Base-by-base conservation (phyloP, 2,329 filamentous ascomycete genomes). In the Colletotrichum gloeosporioides region DNA sequence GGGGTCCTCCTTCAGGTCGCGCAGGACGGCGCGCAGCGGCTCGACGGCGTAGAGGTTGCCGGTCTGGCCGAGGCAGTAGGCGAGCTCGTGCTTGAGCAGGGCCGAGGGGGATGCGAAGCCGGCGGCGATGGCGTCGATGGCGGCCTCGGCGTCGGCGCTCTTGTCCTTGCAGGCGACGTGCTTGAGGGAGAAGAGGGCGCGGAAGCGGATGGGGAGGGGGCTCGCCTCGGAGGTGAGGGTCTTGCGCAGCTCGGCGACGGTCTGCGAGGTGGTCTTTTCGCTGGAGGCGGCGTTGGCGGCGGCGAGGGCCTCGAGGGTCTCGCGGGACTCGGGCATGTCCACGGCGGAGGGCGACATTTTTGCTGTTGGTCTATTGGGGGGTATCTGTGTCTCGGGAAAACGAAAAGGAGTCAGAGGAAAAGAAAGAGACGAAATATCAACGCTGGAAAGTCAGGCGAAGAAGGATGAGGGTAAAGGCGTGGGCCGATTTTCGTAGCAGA, bases 141-240 rank as follows among this genome's bases (percentile, higher is more conserved):
- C 91, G 12, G 88, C 88, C 36, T 88, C 85, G 36, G 86, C 83
- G 79, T 93, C 92, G 22, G 94, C 91, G 57, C 93, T 92, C 9
- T 92, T 87, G 22, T 87, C 85, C 78, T 93, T 91, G 75, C 91
- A 93, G 64, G 97, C 96, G 77, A 99, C 89, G 84, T 99, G 95
- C 88, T 99, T 99, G 77, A 99, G 93, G 22, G 96, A 98, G 89
- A 99, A 99, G 80, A 99, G 94, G 59, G 97, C 96, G 81, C 97
- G 95, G 87, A 99, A 99, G 78, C 97, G 95, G 78, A 95, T 90
- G 53, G 96, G 94, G 71, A 99, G 94, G 62, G 96, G 93, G 77
- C 95, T 94, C 16, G 90, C 87, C 87, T 99, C 97, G 65, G 94
- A 94, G 81, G 91, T 93, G 76, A 99, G 92, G 76, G 93, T 94